Base-by-base conservation (phyloP, 2,329 filamentous ascomycete species). In the Simplicillium sp. region DNA sequence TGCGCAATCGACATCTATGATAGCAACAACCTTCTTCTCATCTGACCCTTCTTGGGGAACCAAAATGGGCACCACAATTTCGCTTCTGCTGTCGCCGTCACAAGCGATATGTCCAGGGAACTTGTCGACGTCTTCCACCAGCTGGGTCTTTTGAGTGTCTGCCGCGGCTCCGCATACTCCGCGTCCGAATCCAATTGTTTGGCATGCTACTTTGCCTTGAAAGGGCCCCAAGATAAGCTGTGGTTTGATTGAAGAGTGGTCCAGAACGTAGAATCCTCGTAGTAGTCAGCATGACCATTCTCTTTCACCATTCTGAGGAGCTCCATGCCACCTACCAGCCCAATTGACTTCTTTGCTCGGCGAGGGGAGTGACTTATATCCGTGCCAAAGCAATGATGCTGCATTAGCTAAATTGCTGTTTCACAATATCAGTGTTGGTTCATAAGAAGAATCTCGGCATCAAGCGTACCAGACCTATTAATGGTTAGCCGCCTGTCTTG, bases 81-180 rank as follows among this genome's bases (percentile, higher is more conserved):
- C 86, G 56, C 85, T 89, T 63, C 68, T 75, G 52, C 77, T 86
- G 43, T 77, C 81, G 4, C 76, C 75, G 58, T 92, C 86, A 57
- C 86, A 90, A 9, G 86, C 84, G 54, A 92, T 89, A 56, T 90
- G 86, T 2, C 84, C 85, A 0, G 83, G 82, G 53, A 90, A 90
- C 39, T 64, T 54, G 34, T 86, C 80, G 7, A 92, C 84, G 57
- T 92, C 80, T 11, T 67, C 62, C 0, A 83, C 73, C 7, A 88
- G 57, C 61, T 86, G 82, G 11, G 84, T 88, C 44, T 62, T 55
- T 35, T 62, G 61, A 3, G 66, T 71, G 17, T 70, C 55, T 1
- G 84, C 85, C 1, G 84, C 84, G 7, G 75, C 64, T 3, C 86
- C 86, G 57, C 86, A 90, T 5, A 92, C 86, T 25, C 86, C 86